Evolutionary conservation across 202 grass and related monocot species (phyloP).

Genomic region (Zoysia matrella): DNA sequence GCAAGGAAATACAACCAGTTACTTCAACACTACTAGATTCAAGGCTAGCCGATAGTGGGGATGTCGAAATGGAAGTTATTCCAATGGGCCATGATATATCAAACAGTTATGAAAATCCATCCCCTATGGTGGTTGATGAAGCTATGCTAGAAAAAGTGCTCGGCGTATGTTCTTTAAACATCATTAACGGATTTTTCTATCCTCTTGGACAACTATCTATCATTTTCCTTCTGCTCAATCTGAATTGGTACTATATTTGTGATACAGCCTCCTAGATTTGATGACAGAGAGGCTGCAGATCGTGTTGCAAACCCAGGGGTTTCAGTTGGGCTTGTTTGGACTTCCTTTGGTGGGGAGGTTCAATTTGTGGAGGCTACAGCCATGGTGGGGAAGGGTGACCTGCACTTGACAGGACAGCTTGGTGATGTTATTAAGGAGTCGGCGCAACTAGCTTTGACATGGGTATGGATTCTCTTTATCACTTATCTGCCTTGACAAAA

Average conservation of each 20-base stretch:
- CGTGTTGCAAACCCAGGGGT: conserved; percentile 89
- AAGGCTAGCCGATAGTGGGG: conserved; percentile 71
- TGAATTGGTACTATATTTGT: conserved; percentile 29
- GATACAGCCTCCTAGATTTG: conserved; percentile 90
- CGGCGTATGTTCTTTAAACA: conserved; percentile 65
- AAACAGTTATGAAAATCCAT: conserved; percentile 67
- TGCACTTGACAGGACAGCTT: conserved; percentile 98
- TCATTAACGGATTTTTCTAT: conserved; percentile 19
- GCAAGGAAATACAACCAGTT: conserved; percentile 90
- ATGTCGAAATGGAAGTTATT: conserved; percentile 99
- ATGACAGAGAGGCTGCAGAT: conserved; percentile 85
- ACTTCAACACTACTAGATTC: conserved; percentile 79
- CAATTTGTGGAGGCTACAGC: conserved; percentile 91
- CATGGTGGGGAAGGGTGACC: conserved; percentile 94
- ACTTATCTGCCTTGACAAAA: conserved; percentile 22
- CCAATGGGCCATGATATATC: conserved; percentile 93
- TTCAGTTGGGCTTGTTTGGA: conserved; percentile 96
- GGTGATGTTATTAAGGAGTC: conserved; percentile 99
- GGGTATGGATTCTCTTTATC: conserved; percentile 61
- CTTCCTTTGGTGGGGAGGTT: conserved; percentile 90
- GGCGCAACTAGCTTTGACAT: conserved; percentile 95
- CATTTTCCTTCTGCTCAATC: conserved; percentile 24
- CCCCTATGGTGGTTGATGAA: conserved; percentile 77
- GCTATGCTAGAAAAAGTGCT: conserved; percentile 97
- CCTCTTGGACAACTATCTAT: conserved; percentile 22